A percentile compares a stretch with the other conserved stretches of the same genome.
Evolutionary conservation across 805 yeast species (phyloP).

Genomic region (Wickerhamomyces rabaulensis): DNA sequence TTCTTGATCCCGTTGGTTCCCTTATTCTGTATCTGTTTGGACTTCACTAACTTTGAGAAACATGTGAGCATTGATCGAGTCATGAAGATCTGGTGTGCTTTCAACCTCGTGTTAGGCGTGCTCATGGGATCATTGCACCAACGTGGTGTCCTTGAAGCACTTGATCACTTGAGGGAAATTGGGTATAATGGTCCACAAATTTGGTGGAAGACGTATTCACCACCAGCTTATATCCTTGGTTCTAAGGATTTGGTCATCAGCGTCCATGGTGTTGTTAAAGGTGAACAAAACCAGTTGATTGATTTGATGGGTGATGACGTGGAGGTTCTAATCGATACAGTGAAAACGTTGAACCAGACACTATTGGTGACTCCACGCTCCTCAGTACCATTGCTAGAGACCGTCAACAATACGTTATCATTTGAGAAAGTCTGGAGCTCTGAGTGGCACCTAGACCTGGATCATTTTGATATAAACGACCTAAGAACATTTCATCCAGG

Average conservation of each 20-base stretch:
- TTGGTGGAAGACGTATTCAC: slow-evolving; percentile 95
- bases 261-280: neutral
- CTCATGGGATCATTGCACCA: slow-evolving; percentile 85
- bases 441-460: slow-evolving; percentile 59
- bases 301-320: slow-evolving; percentile 43
- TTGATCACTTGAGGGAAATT: slow-evolving; percentile 34
- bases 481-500: slow-evolving; percentile 54
- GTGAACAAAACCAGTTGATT: slow-evolving; percentile 26
- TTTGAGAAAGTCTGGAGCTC: slow-evolving; percentile 31
- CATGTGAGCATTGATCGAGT: slow-evolving; percentile 16
- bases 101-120: slow-evolving; percentile 53
- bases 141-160: slow-evolving; percentile 78
- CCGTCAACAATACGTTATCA: slow-evolving; percentile 6
- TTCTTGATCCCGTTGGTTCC: slow-evolving; percentile 81
- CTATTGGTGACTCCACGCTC: slow-evolving; percentile 21
- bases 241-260: slow-evolving; percentile 16
- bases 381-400: slow-evolving; percentile 17
- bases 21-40: slow-evolving; percentile 53
- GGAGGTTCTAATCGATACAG: slow-evolving; percentile 19
- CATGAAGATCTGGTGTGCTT: slow-evolving; percentile 48
- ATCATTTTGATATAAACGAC: slow-evolving; percentile 57
- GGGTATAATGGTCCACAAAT: slow-evolving; percentile 38
- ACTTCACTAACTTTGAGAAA: slow-evolving; percentile 29
- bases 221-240: slow-evolving; percentile 79
- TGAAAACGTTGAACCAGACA: slow-evolving; percentile 14